Evolutionary conservation across 2,329 filamentous ascomycete genomes (phyloP).

Genomic region (Ophiocordyceps camponoti-rufipedis): DNA sequence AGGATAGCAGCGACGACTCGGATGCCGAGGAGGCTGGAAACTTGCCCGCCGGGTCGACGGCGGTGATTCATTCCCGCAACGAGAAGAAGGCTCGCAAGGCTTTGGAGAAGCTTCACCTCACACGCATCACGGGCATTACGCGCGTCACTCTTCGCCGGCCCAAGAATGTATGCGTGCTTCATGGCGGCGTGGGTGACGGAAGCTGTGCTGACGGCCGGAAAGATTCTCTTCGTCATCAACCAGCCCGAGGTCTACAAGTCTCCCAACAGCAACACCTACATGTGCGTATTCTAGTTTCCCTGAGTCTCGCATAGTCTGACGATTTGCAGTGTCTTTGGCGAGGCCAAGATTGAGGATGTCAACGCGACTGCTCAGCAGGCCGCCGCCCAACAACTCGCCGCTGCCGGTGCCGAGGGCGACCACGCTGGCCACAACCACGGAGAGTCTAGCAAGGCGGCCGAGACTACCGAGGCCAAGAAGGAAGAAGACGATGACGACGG

Average conservation of each 20-base stretch:
- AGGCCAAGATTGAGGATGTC: constrained; percentile 99
- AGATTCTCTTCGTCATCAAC: constrained; percentile 99
- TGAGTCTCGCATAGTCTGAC: not conserved
- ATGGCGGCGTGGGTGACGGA: constrained; percentile 1
- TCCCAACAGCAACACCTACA: constrained; percentile 98
- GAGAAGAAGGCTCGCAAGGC: constrained; percentile 99
- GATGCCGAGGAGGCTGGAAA: constrained; percentile 61
- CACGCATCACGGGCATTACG: constrained; percentile 92
- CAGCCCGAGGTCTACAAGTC: constrained; percentile 99
- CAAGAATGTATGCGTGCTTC: constrained; percentile 69
- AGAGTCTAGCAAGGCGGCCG: constrained; percentile 44
- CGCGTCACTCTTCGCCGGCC: constrained; percentile 93
- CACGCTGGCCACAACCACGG: constrained; percentile 57
- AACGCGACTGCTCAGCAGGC: constrained; percentile 93
- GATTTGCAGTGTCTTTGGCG: constrained; percentile 72
- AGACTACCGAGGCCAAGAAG: constrained; percentile 49
- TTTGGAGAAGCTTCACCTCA: constrained; percentile 94
- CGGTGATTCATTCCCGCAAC: constrained; percentile 93
- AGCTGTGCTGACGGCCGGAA: constrained; percentile 3
- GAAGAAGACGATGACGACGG: constrained; percentile 80
- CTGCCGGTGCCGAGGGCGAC: constrained; percentile 44
- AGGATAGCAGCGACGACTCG: constrained; percentile 55
- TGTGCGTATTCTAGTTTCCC: constrained; percentile 31
- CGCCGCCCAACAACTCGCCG: constrained; percentile 78
- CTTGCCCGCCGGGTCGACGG: constrained; percentile 65